phyloP scores from a whole-genome alignment of 73 alveolate species.

The Paramecium octaurelia region DNA sequence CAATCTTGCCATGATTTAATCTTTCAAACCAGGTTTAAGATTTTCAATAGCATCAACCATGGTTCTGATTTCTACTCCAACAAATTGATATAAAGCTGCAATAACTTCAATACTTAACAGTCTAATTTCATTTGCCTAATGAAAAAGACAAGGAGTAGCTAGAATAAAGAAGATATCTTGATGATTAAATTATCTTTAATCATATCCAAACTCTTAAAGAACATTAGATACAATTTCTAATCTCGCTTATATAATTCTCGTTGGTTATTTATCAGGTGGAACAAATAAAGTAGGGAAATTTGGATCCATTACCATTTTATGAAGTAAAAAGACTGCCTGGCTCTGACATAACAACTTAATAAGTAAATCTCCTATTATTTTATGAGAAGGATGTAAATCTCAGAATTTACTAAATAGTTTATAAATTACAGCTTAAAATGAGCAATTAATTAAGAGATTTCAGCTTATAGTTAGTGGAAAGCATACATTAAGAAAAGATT shows the following conservation, averaged over 20 bases:
- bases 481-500: too few species aligned
- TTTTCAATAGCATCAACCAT: constrained; percentile 57
- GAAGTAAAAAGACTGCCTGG: too few species aligned
- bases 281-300: constrained; percentile 74
- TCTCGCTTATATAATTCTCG: constrained; percentile 90
- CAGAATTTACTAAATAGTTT: too few species aligned
- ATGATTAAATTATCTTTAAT: constrained; percentile 90
- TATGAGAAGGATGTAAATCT: too few species aligned
- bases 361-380: too few species aligned
- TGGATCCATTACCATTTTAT: constrained; percentile 87
- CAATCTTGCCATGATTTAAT: not conserved
- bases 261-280: constrained; percentile 93
- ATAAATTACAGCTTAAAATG: too few species aligned
- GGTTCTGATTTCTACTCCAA: constrained; percentile 74
- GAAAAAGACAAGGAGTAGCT: constrained; percentile 87
- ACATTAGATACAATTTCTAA: constrained; percentile 84
- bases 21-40: constrained; percentile 48
- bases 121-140: constrained; percentile 90
- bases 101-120: constrained; percentile 82
- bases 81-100: constrained; percentile 81
- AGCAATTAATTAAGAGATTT: too few species aligned
- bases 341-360: too few species aligned
- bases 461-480: too few species aligned
- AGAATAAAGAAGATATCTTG: constrained; percentile 79
- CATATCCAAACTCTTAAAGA: constrained; percentile 90